These are phyloP conservation scores for Eucalyptus marginata DNA, from an alignment of 345 rosid species.

Conservation along the genomic window DNA sequence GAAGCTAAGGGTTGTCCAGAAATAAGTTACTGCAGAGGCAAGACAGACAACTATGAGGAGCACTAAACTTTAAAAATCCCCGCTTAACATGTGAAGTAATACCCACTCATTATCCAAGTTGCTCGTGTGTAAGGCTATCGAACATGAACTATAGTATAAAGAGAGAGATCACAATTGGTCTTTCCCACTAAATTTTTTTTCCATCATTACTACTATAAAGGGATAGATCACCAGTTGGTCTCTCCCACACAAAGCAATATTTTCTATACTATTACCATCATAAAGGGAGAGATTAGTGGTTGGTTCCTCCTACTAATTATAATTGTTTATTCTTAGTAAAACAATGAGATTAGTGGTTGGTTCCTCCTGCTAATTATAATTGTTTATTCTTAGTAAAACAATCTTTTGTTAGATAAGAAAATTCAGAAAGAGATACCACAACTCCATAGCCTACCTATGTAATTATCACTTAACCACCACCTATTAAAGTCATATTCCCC, in stretches of 20 bases:
- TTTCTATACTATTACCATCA: neutral
- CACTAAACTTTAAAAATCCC: neutral
- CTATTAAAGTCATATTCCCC: neutral
- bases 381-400: neutral
- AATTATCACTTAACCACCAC: neutral
- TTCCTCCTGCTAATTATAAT: no score
- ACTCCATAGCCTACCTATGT: neutral
- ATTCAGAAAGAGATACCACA: neutral
- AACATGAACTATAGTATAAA: neutral
- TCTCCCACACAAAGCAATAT: neutral
- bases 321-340: neutral
- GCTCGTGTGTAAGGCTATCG: neutral
- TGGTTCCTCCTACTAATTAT: neutral
- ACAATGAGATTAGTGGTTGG: neutral
- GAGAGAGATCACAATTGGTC: neutral
- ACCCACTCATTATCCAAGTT: neutral
- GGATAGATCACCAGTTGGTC: neutral
- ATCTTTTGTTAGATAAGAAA: neutral
- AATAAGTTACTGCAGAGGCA: constrained; percentile 58
- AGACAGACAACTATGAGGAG: neutral
- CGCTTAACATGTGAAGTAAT: neutral
- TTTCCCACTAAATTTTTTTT: neutral
- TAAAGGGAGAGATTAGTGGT: neutral
- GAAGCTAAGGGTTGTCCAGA: constrained; percentile 85
- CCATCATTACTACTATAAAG: neutral